A percentile compares a stretch with the other conserved stretches of the same genome.
phyloP scores from a whole-genome alignment of 2,329 filamentous ascomycete genomes.

The Fusarium phyllophilum region DNA sequence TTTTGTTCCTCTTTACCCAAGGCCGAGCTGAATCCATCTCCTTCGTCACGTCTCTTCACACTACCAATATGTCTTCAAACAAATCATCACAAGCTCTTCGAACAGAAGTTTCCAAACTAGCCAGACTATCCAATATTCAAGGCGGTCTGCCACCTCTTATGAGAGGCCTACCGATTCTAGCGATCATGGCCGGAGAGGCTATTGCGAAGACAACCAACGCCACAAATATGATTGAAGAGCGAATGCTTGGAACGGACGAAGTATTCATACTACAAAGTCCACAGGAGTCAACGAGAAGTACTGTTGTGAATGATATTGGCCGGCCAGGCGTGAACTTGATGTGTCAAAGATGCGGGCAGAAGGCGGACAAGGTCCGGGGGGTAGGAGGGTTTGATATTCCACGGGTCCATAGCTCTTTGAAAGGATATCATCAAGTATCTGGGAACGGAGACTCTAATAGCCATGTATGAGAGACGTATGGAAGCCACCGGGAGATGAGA shows the following conservation, averaged over 20 bases:
- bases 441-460: rapidly evolving
- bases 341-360: constrained; percentile 5
- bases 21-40: rapidly evolving
- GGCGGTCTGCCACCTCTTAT: constrained; percentile 29
- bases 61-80: background rate
- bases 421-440: rapidly evolving
- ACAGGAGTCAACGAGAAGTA: background rate
- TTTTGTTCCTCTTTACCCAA: background rate
- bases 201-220: constrained; percentile 23
- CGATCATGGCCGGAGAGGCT: constrained; percentile 30
- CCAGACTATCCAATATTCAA: constrained; percentile 35
- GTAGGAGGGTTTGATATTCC: background rate
- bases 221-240: constrained; percentile 29
- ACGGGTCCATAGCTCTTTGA: rapidly evolving
- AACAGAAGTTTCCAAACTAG: constrained; percentile 28
- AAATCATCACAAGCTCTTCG: constrained; percentile 9
- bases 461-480: too few relatives aligned
- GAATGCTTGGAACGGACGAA: constrained; percentile 23
- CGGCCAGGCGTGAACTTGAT: constrained; percentile 11
- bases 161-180: constrained; percentile 30
- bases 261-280: constrained; percentile 3
- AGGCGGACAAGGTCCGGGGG: rapidly evolving
- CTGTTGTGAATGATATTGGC: background rate
- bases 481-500: too few relatives aligned
- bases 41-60: background rate